These are phyloP conservation scores for Penicillium desertorum DNA, from an alignment of 495 filamentous ascomycete genomes.

Conservation along the genomic window DNA sequence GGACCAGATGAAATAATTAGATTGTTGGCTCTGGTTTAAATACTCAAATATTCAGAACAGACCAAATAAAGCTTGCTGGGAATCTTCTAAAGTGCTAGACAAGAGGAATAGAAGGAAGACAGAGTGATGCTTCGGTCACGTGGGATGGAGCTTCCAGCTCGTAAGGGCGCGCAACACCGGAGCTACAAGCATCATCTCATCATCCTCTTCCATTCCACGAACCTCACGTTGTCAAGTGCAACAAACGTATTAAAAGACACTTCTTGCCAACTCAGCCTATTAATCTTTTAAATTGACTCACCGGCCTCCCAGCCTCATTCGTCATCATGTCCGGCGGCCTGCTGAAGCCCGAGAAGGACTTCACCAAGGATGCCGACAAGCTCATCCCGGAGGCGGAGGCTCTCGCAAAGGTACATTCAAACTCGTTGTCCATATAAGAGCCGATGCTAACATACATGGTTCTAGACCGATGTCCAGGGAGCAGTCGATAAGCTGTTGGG, in stretches of 20 bases:
- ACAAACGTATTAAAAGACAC: constrained; percentile 5
- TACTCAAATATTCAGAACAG: not conserved
- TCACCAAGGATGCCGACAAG: constrained; percentile 88
- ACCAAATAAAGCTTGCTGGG: not conserved
- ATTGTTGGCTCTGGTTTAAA: not conserved
- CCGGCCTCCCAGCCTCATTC: constrained; percentile 18
- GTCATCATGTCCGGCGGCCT: constrained; percentile 61
- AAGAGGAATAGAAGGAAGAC: not conserved
- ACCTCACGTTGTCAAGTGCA: constrained; percentile 13
- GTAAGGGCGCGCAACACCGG: constrained; percentile 26
- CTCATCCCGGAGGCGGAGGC: constrained; percentile 84
- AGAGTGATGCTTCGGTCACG: constrained; percentile 24
- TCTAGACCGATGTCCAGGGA: constrained; percentile 71
- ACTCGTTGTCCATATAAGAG: not conserved
- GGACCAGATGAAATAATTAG: not conserved
- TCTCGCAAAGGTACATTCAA: constrained; percentile 70
- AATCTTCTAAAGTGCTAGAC: not conserved
- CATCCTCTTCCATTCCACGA: constrained; percentile 15
- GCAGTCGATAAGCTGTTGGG: constrained; percentile 90
- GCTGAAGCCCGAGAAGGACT: constrained; percentile 71
- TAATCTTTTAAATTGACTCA: not conserved
- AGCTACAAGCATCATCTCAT: constrained; percentile 36
- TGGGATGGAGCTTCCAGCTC: constrained; percentile 31
- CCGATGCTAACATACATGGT: constrained; percentile 19
- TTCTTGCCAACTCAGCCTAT: no score